Conservation (phyloP, 192 early-diverging fungal species). For the Helicostylum pulchrum region DNA sequence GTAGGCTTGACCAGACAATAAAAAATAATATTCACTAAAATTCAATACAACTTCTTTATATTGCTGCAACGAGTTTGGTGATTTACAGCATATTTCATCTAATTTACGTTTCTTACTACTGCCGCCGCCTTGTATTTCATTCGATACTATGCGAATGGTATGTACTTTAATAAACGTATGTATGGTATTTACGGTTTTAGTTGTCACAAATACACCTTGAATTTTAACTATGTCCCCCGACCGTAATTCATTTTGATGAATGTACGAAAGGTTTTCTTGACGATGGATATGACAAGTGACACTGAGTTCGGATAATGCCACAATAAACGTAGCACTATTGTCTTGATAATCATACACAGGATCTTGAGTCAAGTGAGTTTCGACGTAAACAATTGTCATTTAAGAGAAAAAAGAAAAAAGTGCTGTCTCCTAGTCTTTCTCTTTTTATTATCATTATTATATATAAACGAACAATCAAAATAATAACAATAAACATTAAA, state of each 20-base stretch:
- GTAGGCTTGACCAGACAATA: not conserved
- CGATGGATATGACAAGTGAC: not conserved
- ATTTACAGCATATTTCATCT: not conserved
- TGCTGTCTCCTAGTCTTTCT: not conserved
- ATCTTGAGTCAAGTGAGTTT: slow-evolving; percentile 2
- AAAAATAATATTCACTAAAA: not conserved
- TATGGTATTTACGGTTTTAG: not conserved
- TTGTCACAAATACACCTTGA: not conserved
- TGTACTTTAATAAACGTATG: not conserved
- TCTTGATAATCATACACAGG: not conserved
- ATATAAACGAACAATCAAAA: too few relatives aligned
- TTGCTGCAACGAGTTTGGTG: not conserved
- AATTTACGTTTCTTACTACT: not conserved
- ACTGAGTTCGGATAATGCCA: not conserved
- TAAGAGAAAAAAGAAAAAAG: not conserved
- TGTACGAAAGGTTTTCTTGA: not conserved
- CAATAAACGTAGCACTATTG: not conserved
- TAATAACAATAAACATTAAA: not conserved
- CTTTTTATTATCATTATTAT: not conserved
- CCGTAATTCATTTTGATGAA: not conserved
- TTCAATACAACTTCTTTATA: not conserved
- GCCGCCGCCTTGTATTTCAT: not conserved
- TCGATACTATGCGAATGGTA: not conserved
- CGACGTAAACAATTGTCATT: slow-evolving; percentile 1
- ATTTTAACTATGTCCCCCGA: not conserved